These are phyloP conservation scores for Eucalyptus rudis DNA, from an alignment of 345 rosid species.

Conservation along the genomic window DNA sequence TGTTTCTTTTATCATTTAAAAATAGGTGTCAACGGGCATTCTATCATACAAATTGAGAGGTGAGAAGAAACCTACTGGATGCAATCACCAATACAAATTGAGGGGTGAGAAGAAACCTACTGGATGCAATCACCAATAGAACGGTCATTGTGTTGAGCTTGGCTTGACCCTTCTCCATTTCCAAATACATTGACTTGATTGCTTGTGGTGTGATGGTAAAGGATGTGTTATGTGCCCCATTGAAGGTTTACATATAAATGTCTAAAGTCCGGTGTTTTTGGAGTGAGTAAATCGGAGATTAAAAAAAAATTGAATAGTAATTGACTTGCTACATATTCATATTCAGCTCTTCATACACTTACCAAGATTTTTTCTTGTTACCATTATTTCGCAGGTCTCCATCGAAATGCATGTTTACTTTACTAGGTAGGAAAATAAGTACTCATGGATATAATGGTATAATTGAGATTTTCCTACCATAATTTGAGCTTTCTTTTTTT, in stretches of 20 bases:
- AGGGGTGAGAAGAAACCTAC: background rate
- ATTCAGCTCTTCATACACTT: too few species aligned
- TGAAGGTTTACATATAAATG: background rate
- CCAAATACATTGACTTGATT: background rate
- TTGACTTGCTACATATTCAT: too few species aligned
- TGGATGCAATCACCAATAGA: background rate
- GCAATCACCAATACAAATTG: background rate
- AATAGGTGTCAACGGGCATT: too few species aligned
- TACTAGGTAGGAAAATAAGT: background rate
- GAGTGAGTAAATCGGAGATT: background rate
- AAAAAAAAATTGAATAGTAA: too few species aligned
- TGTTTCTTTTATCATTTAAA: too few species aligned
- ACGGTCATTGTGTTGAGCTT: background rate
- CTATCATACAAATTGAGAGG: too few species aligned
- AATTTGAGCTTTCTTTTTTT: too few species aligned
- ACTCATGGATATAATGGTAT: too few species aligned
- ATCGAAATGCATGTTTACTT: background rate
- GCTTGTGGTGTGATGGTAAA: background rate
- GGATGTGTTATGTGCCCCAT: background rate
- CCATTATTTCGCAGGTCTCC: background rate
- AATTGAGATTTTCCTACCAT: too few species aligned
- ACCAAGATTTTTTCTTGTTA: background rate
- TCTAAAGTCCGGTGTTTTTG: background rate
- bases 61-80: too few species aligned
- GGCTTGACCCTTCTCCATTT: background rate